These are phyloP conservation scores for Tulasnella sp. DNA, from an alignment of 768 basidiomycete genomes.

Conservation along the genomic window DNA sequence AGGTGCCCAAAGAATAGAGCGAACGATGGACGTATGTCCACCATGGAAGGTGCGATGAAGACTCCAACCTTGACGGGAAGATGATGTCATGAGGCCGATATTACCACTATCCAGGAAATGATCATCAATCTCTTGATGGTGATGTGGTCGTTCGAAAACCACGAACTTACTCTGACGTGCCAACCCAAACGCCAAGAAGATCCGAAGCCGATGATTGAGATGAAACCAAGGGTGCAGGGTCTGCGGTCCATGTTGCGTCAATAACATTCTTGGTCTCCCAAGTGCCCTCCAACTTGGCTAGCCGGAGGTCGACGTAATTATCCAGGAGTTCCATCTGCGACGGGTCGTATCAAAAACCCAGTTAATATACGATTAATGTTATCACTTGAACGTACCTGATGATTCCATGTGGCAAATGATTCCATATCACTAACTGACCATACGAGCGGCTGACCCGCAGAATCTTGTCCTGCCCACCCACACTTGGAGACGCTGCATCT, in stretches of 20 bases:
- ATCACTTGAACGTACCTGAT: slow-evolving; percentile 35
- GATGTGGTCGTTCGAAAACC: neutral
- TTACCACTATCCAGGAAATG: slow-evolving; percentile 13
- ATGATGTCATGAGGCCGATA: slow-evolving; percentile 15
- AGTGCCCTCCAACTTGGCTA: slow-evolving; percentile 2
- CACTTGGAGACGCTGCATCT: slow-evolving; percentile 68
- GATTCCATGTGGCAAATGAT: slow-evolving; percentile 74
- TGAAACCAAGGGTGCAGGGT: neutral
- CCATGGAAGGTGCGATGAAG: slow-evolving; percentile 15
- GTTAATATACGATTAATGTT: neutral
- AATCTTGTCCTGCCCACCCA: slow-evolving; percentile 37
- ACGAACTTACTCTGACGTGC: slow-evolving; percentile 12
- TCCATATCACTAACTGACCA: slow-evolving; percentile 96
- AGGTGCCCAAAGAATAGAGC: slow-evolving; percentile 18
- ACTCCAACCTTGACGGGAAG: slow-evolving; percentile 5
- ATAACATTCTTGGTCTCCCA: slow-evolving; percentile 24
- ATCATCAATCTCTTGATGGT: neutral
- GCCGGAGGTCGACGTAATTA: slow-evolving; percentile 20
- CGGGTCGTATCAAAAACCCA: neutral
- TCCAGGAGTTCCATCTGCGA: slow-evolving; percentile 16
- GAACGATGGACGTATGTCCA: slow-evolving; percentile 20
- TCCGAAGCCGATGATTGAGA: neutral
- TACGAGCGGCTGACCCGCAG: slow-evolving; percentile 28
- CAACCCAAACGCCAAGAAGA: slow-evolving; percentile 15
- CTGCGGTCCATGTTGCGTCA: slow-evolving; percentile 15